Evolutionary conservation across 768 basidiomycete species (phyloP).

Genomic region (Psilocybe cyanescens): DNA sequence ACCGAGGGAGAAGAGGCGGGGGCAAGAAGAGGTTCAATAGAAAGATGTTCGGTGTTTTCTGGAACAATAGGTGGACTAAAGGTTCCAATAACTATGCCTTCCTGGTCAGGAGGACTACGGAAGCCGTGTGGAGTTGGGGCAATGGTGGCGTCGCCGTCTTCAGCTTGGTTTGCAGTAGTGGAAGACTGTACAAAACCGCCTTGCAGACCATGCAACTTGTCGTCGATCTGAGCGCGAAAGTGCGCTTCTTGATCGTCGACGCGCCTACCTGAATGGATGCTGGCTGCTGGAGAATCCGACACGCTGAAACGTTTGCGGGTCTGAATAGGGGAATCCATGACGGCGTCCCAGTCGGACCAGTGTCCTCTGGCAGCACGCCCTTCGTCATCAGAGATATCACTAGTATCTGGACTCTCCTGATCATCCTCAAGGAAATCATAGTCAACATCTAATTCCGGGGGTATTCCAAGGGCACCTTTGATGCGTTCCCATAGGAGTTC

Average conservation of each 20-base stretch:
- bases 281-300: constrained; percentile 22
- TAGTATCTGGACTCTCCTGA: constrained; percentile 35
- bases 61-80: constrained; percentile 23
- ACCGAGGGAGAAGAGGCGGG: constrained; percentile 26
- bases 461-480: constrained; percentile 86
- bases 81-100: constrained; percentile 19
- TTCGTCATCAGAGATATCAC: constrained; percentile 45
- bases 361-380: constrained; percentile 35
- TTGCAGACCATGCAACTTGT: constrained; percentile 20
- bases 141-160: constrained; percentile 16
- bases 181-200: constrained; percentile 17
- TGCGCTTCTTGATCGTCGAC: constrained; percentile 20
- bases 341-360: constrained; percentile 48
- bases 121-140: constrained; percentile 24
- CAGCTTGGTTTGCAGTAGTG: constrained; percentile 1
- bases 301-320: constrained; percentile 28
- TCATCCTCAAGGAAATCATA: constrained; percentile 37
- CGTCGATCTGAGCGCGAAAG: constrained; percentile 25
- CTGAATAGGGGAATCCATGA: constrained; percentile 46
- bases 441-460: constrained; percentile 79
- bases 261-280: constrained; percentile 16
- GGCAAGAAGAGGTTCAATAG: constrained; percentile 60
- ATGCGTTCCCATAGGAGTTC: constrained; percentile 93
- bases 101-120: constrained; percentile 17
- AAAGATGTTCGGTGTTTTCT: constrained; percentile 21